Percentiles rank a stretch among this genome's conserved stretches.
Conservation (phyloP, 176 grass and related monocot species). For the Urochloa ruziziensis region DNA sequence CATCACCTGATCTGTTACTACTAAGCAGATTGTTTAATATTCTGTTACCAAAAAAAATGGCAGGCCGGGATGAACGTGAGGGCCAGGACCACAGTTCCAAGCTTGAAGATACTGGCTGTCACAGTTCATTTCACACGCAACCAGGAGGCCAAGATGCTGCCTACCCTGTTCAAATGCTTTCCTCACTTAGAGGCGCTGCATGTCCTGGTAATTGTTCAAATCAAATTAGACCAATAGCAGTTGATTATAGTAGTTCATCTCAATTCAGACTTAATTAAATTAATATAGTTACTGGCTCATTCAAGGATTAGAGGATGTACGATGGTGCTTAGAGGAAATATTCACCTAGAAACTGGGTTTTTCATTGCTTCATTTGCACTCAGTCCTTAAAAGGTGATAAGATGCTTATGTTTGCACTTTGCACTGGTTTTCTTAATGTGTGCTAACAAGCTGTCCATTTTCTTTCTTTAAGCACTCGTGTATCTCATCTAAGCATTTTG, state of each 20-base stretch:
- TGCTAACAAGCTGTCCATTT: not conserved
- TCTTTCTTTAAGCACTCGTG: not conserved
- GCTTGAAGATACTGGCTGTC: conserved; percentile 26
- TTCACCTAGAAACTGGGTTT: not conserved
- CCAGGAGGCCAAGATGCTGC: conserved; percentile 21
- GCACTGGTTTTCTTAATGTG: not conserved
- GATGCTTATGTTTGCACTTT: not conserved
- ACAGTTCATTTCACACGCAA: conserved; percentile 11
- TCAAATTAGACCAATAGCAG: not conserved
- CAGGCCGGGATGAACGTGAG: conserved; percentile 18
- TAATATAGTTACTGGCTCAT: not conserved
- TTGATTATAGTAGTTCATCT: not conserved
- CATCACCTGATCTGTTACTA: not conserved
- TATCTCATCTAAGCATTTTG: not conserved
- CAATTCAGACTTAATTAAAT: not conserved
- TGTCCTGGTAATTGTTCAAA: not conserved
- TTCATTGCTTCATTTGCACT: not conserved
- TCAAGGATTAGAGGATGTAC: not conserved
- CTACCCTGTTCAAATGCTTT: conserved; percentile 30
- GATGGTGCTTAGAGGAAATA: not conserved
- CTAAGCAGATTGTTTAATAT: not conserved
- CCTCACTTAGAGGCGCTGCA: conserved; percentile 30
- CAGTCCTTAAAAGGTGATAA: not conserved
- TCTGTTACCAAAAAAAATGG: not conserved
- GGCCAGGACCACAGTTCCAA: not conserved